phyloP scores from a whole-genome alignment of 495 filamentous ascomycete genomes.

The Pyrenula aspistea region DNA sequence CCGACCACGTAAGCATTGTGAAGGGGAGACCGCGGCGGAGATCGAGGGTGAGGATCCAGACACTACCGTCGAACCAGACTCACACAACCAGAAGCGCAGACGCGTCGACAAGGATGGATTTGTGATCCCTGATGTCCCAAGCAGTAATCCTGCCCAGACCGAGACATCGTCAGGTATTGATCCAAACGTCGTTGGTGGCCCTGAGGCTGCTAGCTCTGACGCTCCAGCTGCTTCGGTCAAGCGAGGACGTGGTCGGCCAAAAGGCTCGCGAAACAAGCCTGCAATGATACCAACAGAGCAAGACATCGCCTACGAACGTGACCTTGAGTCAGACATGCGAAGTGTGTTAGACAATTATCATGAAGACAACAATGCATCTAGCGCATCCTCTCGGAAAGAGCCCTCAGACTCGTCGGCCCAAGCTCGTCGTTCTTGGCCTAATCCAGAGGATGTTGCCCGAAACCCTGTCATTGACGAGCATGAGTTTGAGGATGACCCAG shows the following conservation, averaged over 20 bases:
- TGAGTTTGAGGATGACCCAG: conserved; percentile 71
- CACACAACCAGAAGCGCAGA: conserved; percentile 13
- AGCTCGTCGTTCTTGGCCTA: neutral
- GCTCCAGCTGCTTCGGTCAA: conserved; percentile 11
- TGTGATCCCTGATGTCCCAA: conserved; percentile 32
- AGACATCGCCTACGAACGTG: conserved; percentile 30
- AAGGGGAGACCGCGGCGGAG: conserved; percentile 36
- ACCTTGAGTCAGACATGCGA: conserved; percentile 31
- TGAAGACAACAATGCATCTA: conserved; percentile 1
- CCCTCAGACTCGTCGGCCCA: neutral
- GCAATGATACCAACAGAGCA: conserved; percentile 23
- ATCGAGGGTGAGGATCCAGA: conserved; percentile 22
- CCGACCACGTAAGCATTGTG: conserved; percentile 20
- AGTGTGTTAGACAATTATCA: conserved; percentile 16
- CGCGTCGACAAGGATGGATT: conserved; percentile 36
- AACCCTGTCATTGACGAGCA: conserved; percentile 49
- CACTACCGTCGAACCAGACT: conserved; percentile 4
- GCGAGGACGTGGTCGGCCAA: conserved; percentile 16
- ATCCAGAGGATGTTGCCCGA: conserved; percentile 18
- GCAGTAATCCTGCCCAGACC: conserved; percentile 17
- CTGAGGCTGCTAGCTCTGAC: neutral
- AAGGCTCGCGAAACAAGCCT: conserved; percentile 16
- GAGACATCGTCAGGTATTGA: conserved; percentile 16
- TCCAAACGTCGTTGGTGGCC: too few species aligned
- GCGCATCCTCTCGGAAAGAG: conserved; percentile 5